Base-by-base conservation (phyloP, 116 monocot species). In the Zostera marina region DNA sequence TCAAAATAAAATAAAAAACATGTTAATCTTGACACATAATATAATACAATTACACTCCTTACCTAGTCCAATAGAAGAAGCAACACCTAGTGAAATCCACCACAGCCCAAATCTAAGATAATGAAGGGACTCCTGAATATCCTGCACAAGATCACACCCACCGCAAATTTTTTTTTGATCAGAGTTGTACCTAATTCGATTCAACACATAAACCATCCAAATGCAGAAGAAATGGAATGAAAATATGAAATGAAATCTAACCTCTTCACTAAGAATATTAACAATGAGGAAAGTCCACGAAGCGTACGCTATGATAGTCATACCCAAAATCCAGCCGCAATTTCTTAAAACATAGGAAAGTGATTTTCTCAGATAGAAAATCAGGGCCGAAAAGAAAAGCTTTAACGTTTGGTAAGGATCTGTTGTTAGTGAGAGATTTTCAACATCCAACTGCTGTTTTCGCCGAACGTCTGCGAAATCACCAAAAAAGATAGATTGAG, bases 61-160 rank as follows among this genome's bases (percentile, higher is more conserved):
- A 75, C 84, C 84, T 47, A 84, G 65, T 46, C 84, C 84, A 77
- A 84, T 84, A 53, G 84, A 84, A 25, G 84, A 84, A 44, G 80
- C 76, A 19, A 84, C 77, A 32, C 84, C 84, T 67, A 84, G 68
- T 15, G 77, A 68, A 38, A 80, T 44, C 84, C 84, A 84, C 84
- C 84, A 84, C 54, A 84, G 60, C 11, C 44, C 66, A 74, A 68
- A 84, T 66, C 63, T 73, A 22, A 70, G 62, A 53, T 84, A 84
- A 19, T 25, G 44, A 21, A 76, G 55, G 47, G 71, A 61, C 63
- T 84, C 84, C 59, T 77, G 70, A 38, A 77, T 40, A 67, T 68
- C 11, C 52, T 52, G 52, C 52, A 52, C 7, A 11, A 52, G 51
- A 52, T 52, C 20, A 52, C 52, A 15, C 19, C 19, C 16, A 22